These are phyloP conservation scores for Pestalotiopsis sp. DNA, from an alignment of 2,329 filamentous ascomycete genomes.

Conservation along the genomic window DNA sequence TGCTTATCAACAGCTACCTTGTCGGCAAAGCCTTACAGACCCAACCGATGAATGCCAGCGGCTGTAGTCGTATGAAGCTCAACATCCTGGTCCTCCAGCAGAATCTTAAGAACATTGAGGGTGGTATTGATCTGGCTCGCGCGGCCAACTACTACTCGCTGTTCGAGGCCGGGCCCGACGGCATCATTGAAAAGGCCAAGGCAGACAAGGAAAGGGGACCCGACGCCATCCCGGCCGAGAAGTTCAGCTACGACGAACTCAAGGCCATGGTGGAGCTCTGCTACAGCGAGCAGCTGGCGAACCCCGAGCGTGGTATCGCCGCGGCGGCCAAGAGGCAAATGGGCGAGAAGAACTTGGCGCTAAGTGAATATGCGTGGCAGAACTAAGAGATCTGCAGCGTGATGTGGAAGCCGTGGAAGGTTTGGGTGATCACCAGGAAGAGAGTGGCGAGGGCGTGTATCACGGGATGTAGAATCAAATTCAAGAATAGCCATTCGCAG, in stretches of 20 bases:
- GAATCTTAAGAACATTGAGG: conserved; percentile 91
- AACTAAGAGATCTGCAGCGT: conserved; percentile 33
- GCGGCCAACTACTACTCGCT: conserved; percentile 71
- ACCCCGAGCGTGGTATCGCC: conserved; percentile 69
- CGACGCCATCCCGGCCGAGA: conserved; percentile 35
- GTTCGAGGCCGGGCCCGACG: conserved; percentile 67
- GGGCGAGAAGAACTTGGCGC: conserved; percentile 69
- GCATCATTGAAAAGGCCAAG: conserved; percentile 65
- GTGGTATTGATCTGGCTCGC: conserved; percentile 64
- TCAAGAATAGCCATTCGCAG: not conserved
- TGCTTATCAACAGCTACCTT: conserved; percentile 79
- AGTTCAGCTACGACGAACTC: conserved; percentile 68
- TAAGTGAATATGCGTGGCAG: conserved; percentile 77
- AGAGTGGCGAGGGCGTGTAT: not conserved
- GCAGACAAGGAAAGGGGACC: conserved; percentile 37
- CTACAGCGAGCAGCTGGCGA: conserved; percentile 68
- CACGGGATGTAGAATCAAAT: not conserved
- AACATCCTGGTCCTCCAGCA: conserved; percentile 96
- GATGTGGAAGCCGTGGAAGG: not conserved
- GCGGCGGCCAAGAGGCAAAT: conserved; percentile 69
- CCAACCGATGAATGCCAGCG: conserved; percentile 81
- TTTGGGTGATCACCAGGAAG: not conserved
- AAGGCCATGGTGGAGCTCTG: conserved; percentile 68
- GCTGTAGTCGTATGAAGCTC: conserved; percentile 85
- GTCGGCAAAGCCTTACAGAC: conserved; percentile 73